Percentiles rank a stretch among this genome's conserved stretches.
These are phyloP conservation scores for Penicillium robsamsonii DNA, from an alignment of 495 filamentous ascomycete genomes.

Conservation along the genomic window DNA sequence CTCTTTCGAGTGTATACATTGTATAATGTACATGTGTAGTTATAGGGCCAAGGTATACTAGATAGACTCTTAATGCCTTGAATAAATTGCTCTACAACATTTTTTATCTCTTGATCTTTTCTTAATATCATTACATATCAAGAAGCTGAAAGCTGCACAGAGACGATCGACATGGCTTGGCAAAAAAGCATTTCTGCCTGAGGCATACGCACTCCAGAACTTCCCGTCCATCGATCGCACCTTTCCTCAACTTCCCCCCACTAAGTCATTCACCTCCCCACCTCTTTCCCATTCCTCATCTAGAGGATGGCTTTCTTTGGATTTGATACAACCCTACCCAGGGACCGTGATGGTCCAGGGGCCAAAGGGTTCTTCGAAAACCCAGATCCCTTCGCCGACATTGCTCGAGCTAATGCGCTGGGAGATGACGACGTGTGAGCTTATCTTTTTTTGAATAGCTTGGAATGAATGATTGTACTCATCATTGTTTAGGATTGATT, in stretches of 20 bases:
- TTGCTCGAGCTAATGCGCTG: constrained; percentile 53
- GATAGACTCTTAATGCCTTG: background rate
- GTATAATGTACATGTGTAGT: background rate
- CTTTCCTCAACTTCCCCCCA: constrained; percentile 20
- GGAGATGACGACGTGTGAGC: constrained; percentile 76
- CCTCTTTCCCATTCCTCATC: constrained; percentile 14
- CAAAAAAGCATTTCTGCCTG: constrained; percentile 9
- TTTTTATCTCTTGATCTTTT: background rate
- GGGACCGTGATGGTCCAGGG: constrained; percentile 50
- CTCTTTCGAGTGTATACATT: background rate
- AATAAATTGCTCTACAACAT: too few species aligned
- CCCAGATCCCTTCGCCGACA: constrained; percentile 84
- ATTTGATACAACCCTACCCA: constrained; percentile 67
- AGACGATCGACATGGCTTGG: constrained; percentile 17
- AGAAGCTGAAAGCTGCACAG: background rate
- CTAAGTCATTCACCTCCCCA: constrained; percentile 10
- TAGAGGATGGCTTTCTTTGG: constrained; percentile 77
- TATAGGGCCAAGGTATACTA: background rate
- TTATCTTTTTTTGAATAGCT: constrained; percentile 1
- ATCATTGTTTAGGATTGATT: constrained; percentile 63
- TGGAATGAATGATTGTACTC: background rate
- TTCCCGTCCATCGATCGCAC: constrained; percentile 8
- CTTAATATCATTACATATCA: background rate
- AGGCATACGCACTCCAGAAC: constrained; percentile 15
- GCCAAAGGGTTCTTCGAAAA: constrained; percentile 81